Percentiles rank a stretch among this genome's conserved stretches.
phyloP scores from a whole-genome alignment of 345 rosid species.

The Camelina laxa region DNA sequence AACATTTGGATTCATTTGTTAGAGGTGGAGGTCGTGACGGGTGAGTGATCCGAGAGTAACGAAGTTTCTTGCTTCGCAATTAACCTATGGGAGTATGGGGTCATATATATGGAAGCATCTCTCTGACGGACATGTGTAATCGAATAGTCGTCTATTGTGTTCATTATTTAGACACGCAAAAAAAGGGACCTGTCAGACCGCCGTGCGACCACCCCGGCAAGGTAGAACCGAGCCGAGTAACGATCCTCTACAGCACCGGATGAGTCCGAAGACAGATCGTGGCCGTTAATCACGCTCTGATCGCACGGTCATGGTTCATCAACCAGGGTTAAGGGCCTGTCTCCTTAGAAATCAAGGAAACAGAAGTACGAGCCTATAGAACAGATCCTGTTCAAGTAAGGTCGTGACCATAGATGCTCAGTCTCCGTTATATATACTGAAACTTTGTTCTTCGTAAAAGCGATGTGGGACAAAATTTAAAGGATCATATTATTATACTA shows the following conservation, averaged over 20 bases:
- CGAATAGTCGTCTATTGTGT: too few species aligned
- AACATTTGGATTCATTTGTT: too few species aligned
- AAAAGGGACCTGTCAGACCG: not conserved
- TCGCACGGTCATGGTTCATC: not conserved
- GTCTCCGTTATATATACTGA: not conserved
- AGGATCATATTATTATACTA: not conserved
- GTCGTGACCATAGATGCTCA: not conserved
- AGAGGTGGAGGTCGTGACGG: too few species aligned
- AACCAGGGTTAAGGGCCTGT: not conserved
- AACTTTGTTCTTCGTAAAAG: not conserved
- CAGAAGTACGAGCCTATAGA: slow-evolving; percentile 1
- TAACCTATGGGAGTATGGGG: too few species aligned
- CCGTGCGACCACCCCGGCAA: not conserved
- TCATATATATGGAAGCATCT: too few species aligned
- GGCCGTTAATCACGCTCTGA: not conserved
- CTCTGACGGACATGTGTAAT: too few species aligned
- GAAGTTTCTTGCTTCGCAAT: too few species aligned
- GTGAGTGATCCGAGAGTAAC: too few species aligned
- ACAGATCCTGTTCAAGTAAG: slow-evolving; percentile 14
- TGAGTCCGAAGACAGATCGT: not conserved
- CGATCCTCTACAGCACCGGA: slow-evolving; percentile 4
- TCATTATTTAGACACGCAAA: too few species aligned
- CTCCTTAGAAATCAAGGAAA: not conserved
- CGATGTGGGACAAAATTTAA: not conserved
- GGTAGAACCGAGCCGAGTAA: not conserved